phyloP scores from a whole-genome alignment of 1,284 basidiomycete species.

The Termitomyces sp. region DNA sequence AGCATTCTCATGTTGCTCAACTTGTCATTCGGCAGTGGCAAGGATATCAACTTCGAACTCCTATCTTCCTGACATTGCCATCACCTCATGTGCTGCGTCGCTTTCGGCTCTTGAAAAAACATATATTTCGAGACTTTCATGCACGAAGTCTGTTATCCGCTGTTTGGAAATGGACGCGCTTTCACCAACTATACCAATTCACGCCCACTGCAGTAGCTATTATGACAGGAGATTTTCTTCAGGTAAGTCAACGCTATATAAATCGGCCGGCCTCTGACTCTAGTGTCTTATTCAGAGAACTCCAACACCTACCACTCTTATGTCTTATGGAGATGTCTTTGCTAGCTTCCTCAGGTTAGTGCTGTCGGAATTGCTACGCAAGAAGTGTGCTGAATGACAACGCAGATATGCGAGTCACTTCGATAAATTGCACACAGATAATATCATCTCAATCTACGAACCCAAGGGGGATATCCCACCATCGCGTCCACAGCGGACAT shows the following conservation, averaged over 20 bases:
- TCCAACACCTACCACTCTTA: not conserved
- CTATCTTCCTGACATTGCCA: slow-evolving; percentile 9
- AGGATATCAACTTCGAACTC: not conserved
- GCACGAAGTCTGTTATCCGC: not conserved
- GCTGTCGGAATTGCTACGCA: not conserved
- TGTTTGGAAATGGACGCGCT: slow-evolving; percentile 2
- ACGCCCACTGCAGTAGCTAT: slow-evolving; percentile 5
- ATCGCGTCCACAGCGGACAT: too few relatives aligned
- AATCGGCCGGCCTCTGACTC: not conserved
- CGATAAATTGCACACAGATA: not conserved
- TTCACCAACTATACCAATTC: not conserved
- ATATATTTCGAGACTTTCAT: not conserved
- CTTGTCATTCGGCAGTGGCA: not conserved
- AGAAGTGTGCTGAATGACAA: not conserved
- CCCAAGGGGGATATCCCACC: too few relatives aligned
- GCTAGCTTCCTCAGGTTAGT: not conserved
- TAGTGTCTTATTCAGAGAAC: not conserved
- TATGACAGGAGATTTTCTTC: slow-evolving; percentile 9
- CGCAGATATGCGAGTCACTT: not conserved
- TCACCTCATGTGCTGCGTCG: slow-evolving; percentile 4
- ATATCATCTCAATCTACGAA: not conserved
- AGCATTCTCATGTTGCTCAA: not conserved
- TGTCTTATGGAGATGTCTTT: not conserved
- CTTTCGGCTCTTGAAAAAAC: slow-evolving; percentile 2
- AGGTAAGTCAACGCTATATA: not conserved